These are phyloP conservation scores for Jatropha curcas DNA, from an alignment of 345 rosid genomes.

Conservation along the genomic window DNA sequence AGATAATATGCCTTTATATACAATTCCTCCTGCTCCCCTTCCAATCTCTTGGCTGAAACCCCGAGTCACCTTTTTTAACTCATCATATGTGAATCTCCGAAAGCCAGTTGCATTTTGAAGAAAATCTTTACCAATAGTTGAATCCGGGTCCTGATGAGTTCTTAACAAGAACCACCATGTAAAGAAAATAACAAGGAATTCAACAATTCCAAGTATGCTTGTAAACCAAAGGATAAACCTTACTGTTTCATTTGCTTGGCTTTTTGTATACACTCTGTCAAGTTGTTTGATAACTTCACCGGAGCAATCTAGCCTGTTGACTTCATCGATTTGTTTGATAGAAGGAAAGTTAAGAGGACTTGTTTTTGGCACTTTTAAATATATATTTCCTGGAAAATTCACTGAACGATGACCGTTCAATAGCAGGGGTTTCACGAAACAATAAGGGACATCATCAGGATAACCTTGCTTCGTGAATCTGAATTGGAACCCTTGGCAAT, in stretches of 20 bases:
- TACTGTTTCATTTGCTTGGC: background rate
- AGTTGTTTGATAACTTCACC: background rate
- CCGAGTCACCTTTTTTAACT: background rate
- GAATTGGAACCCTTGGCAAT: slow-evolving; percentile 17
- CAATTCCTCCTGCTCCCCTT: background rate
- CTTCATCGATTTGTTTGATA: background rate
- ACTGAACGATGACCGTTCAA: background rate
- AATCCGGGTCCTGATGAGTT: background rate
- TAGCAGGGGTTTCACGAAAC: background rate
- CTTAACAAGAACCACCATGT: background rate
- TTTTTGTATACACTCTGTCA: background rate
- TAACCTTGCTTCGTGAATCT: background rate
- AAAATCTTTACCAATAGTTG: background rate
- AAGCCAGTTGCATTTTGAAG: slow-evolving; percentile 1
- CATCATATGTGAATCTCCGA: background rate
- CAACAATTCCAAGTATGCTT: background rate
- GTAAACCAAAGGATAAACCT: slow-evolving; percentile 2
- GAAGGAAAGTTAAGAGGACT: too few species aligned
- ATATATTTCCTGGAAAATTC: background rate
- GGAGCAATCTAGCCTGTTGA: background rate
- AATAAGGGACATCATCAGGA: slow-evolving; percentile 7
- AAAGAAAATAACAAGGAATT: background rate
- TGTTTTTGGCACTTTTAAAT: slow-evolving; percentile 3
- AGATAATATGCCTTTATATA: background rate
- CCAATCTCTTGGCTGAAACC: slow-evolving; percentile 12